phyloP scores from a whole-genome alignment of 441 rosid species.

The Gossypium schwendimanii region DNA sequence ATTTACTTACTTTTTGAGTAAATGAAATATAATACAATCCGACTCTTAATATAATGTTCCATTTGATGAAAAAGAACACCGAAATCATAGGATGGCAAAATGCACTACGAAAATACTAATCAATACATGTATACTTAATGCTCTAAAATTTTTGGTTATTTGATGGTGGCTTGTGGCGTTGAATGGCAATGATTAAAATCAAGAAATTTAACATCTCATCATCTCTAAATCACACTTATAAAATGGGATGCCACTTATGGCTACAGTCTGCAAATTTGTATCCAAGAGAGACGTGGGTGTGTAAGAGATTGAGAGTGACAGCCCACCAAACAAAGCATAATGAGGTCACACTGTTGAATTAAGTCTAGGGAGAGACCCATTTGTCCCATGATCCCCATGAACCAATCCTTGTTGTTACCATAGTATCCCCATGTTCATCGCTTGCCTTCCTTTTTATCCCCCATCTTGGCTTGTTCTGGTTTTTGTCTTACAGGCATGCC shows the following conservation, averaged over 20 bases:
- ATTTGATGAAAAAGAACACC: no score
- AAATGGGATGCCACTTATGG: not conserved
- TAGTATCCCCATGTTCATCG: no score
- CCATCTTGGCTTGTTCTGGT: not conserved
- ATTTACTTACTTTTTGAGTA: no score
- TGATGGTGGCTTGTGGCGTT: no score
- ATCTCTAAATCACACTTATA: not conserved
- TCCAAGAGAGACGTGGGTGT: not conserved
- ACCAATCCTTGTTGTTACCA: not conserved
- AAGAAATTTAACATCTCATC: not conserved
- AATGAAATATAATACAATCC: no score
- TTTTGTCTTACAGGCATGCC: not conserved
- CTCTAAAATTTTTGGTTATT: no score
- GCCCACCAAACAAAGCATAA: conserved; percentile 27
- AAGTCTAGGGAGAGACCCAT: conserved; percentile 1
- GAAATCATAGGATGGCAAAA: not conserved
- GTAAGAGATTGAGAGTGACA: conserved; percentile 22
- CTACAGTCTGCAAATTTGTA: not conserved
- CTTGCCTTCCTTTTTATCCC: not conserved
- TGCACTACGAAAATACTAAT: not conserved
- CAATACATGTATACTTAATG: no score
- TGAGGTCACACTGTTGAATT: conserved; percentile 15
- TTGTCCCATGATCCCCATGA: conserved; percentile 7
- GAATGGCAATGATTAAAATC: no score
- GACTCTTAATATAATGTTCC: no score